Percentiles rank a stretch among this genome's conserved stretches.
Evolutionary conservation across 768 basidiomycete genomes (phyloP).

Genomic region (Trametes meyenii): DNA sequence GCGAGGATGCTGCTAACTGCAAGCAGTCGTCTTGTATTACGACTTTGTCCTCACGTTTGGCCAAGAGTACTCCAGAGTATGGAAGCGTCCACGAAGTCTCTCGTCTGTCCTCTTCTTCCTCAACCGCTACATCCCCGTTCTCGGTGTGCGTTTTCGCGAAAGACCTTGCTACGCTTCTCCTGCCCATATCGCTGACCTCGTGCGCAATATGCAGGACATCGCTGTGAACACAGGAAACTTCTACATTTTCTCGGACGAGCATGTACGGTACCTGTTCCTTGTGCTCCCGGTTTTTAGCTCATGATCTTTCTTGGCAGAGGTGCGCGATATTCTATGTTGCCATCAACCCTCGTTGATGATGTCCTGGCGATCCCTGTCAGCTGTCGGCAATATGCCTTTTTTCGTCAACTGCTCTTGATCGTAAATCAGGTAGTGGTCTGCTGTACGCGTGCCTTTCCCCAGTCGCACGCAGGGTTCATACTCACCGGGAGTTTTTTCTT

Average conservation of each 20-base stretch:
- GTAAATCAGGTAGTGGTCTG: slow-evolving; percentile 49
- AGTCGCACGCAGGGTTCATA: not conserved
- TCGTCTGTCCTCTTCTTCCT: slow-evolving; percentile 50
- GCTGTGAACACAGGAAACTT: slow-evolving; percentile 27
- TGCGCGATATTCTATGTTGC: not conserved
- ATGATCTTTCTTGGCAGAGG: slow-evolving; percentile 20
- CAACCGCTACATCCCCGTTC: slow-evolving; percentile 52
- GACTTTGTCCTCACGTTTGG: slow-evolving; percentile 36
- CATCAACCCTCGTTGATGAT: not conserved
- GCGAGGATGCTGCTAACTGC: not conserved
- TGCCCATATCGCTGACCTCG: slow-evolving; percentile 23
- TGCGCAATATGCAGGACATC: slow-evolving; percentile 24
- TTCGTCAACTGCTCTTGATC: slow-evolving; percentile 46
- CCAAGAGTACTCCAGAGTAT: slow-evolving; percentile 47
- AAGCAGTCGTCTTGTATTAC: slow-evolving; percentile 34
- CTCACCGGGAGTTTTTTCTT: not conserved
- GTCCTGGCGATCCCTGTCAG: slow-evolving; percentile 30
- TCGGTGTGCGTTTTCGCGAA: slow-evolving; percentile 32
- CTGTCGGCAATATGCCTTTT: slow-evolving; percentile 42
- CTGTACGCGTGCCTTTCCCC: slow-evolving; percentile 37
- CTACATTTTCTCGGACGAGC: slow-evolving; percentile 12
- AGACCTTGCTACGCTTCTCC: slow-evolving; percentile 28
- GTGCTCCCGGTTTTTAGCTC: not conserved
- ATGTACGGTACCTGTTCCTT: slow-evolving; percentile 17
- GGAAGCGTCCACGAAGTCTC: slow-evolving; percentile 43